Conservation (phyloP, 495 filamentous ascomycete genomes). For the Talaromyces proteolyticus region DNA sequence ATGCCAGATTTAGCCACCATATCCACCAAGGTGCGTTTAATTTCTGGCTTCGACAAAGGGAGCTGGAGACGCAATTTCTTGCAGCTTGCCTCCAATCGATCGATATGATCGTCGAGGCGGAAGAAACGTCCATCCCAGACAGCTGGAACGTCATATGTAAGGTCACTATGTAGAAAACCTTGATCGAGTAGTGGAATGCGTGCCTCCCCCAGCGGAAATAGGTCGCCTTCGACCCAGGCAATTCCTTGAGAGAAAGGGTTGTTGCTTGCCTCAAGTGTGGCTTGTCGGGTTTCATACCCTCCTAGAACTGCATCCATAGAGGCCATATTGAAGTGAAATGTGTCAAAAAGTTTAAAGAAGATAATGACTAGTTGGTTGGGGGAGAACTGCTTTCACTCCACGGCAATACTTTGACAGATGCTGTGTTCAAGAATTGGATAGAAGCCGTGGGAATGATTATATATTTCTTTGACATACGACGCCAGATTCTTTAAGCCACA, state of each 20-base stretch:
- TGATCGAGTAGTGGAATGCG: constrained; percentile 34
- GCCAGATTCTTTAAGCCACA: no score
- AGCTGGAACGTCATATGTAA: constrained; percentile 35
- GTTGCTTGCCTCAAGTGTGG: no score
- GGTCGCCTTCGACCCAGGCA: constrained; percentile 27
- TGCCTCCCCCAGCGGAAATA: constrained; percentile 23
- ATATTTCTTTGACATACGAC: no score
- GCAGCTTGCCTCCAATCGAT: constrained; percentile 26
- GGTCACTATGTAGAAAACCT: constrained; percentile 35
- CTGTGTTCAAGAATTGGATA: no score
- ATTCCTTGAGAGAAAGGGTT: constrained; percentile 27
- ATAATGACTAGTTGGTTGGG: no score
- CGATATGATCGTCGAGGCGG: constrained; percentile 31
- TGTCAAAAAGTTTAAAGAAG: no score
- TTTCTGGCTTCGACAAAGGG: constrained; percentile 20
- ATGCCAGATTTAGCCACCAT: constrained; percentile 32
- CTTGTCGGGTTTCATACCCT: no score
- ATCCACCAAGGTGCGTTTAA: constrained; percentile 24
- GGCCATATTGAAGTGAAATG: no score
- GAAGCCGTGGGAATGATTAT: no score
- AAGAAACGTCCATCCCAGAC: constrained; percentile 36
- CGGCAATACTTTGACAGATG: no score
- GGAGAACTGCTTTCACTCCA: no score
- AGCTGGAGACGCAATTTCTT: constrained; percentile 27
- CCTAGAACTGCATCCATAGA: no score